A percentile compares a stretch with the other conserved stretches of the same genome.
phyloP scores from a whole-genome alignment of 2,329 filamentous ascomycete genomes.

The Phialophora macrospora region DNA sequence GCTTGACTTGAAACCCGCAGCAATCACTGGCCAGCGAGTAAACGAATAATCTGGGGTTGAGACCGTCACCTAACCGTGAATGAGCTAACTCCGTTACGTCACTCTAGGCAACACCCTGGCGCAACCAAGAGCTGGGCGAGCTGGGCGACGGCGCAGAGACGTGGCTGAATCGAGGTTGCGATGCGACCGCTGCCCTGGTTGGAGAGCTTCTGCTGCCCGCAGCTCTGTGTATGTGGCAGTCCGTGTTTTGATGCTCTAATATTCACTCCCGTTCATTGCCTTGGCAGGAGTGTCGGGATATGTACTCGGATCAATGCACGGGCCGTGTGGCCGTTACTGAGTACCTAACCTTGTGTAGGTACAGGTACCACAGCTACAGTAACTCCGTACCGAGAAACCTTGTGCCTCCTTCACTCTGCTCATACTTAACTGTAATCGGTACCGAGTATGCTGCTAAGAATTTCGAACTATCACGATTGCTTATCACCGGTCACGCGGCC shows the following conservation, averaged over 20 bases:
- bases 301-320: background rate
- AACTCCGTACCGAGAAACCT: background rate
- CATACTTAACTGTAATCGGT: no score
- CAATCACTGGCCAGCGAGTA: conserved; percentile 4
- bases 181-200: background rate
- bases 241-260: background rate
- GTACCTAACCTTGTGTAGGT: background rate
- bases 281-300: background rate
- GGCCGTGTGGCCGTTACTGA: no score
- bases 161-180: conserved; percentile 4
- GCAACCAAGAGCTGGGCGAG: background rate
- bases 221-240: background rate
- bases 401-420: background rate
- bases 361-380: background rate
- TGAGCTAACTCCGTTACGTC: conserved; percentile 18
- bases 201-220: background rate
- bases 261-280: background rate
- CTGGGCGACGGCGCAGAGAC: background rate
- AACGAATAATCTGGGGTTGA: conserved; percentile 17
- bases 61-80: no score
- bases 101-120: background rate
- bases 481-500: background rate
- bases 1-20: background rate
- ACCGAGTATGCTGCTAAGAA: background rate
- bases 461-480: background rate